Evolutionary conservation across 805 yeast genomes (phyloP).

Genomic region (Komagataella phaffii): DNA sequence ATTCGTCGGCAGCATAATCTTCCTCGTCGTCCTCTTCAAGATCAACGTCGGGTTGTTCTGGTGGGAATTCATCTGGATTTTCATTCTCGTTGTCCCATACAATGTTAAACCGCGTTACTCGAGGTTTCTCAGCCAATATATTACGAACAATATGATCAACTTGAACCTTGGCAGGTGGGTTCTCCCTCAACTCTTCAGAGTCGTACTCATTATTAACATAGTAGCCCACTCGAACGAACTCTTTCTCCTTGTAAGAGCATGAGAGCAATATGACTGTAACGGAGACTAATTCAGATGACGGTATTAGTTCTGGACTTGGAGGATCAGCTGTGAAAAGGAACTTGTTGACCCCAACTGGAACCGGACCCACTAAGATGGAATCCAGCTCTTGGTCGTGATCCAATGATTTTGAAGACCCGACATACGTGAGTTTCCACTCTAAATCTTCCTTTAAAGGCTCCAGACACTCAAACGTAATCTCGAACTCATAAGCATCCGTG

Average conservation of each 20-base stretch:
- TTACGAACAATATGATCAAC: conserved; percentile 91
- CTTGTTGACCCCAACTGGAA: conserved; percentile 93
- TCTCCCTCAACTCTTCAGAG: conserved; percentile 81
- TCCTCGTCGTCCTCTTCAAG: conserved; percentile 40
- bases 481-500: conserved; percentile 88
- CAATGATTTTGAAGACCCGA: conserved; percentile 85
- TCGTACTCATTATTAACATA: conserved; percentile 97
- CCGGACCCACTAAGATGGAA: conserved; percentile 95
- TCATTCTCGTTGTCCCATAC: conserved; percentile 75
- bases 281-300: conserved; percentile 88
- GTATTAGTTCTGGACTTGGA: conserved; percentile 90
- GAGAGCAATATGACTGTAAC: conserved; percentile 90
- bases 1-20: conserved; percentile 39
- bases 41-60: conserved; percentile 57
- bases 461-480: conserved; percentile 92
- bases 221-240: conserved; percentile 94
- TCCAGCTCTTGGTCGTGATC: conserved; percentile 97
- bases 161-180: conserved; percentile 88
- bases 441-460: conserved; percentile 86
- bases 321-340: conserved; percentile 92
- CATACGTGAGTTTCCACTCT: conserved; percentile 96
- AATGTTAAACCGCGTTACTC: conserved; percentile 92
- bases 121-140: conserved; percentile 91
- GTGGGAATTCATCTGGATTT: conserved; percentile 58
- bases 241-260: conserved; percentile 87